A percentile compares a stretch with the other conserved stretches of the same genome.
These are phyloP conservation scores for Sextonia rubra DNA, from an alignment of 164 flowering plant genomes.

Conservation along the genomic window DNA sequence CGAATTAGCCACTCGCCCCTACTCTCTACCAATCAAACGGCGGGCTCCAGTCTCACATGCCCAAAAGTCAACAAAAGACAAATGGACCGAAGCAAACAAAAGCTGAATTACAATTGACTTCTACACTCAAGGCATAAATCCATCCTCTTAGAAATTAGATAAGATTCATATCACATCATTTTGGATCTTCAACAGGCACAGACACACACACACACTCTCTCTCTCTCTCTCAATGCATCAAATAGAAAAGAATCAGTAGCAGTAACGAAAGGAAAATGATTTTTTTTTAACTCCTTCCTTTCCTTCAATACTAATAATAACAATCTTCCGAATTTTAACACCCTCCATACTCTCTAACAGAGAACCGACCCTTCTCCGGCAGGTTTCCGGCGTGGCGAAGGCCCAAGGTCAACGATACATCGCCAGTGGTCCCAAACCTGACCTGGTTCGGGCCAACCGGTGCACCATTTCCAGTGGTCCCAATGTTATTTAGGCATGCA, in stretches of 20 bases:
- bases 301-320: neutral
- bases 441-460: slow-evolving; percentile 26
- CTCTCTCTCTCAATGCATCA: neutral
- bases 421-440: slow-evolving; percentile 33
- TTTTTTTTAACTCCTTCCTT: slow-evolving; percentile 3
- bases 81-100: neutral
- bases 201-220: too few species aligned
- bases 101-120: neutral
- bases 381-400: slow-evolving; percentile 71
- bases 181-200: too few species aligned
- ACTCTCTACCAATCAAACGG: too few species aligned
- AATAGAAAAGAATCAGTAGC: neutral
- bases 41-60: too few species aligned
- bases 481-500: slow-evolving; percentile 5
- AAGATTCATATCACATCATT: too few species aligned
- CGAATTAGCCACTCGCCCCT: too few species aligned
- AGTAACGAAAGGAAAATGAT: neutral
- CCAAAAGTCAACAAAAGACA: too few species aligned
- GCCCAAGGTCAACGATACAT: slow-evolving; percentile 81
- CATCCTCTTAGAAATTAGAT: too few species aligned
- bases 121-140: too few species aligned
- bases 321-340: neutral
- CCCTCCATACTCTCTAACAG: slow-evolving; percentile 26
- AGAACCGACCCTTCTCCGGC: slow-evolving; percentile 58
- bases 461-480: slow-evolving; percentile 31